Evolutionary conservation across 768 basidiomycete genomes (phyloP).

Genomic region (Xerocomellus amylosporus): DNA sequence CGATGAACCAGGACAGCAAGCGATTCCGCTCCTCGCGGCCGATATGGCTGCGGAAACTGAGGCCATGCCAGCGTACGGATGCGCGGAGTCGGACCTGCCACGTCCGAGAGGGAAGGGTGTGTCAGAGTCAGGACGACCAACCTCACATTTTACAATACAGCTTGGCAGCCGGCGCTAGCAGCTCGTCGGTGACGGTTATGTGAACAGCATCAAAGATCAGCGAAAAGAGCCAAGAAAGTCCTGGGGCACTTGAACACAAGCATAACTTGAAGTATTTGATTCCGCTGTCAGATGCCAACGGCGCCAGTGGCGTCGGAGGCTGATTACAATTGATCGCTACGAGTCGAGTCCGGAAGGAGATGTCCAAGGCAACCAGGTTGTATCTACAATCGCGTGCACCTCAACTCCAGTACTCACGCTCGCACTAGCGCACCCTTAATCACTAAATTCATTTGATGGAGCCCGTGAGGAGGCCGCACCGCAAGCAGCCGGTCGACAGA

Average conservation of each 20-base stretch:
- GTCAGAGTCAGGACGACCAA: slow-evolving; percentile 1
- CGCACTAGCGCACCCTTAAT: slow-evolving; percentile 10
- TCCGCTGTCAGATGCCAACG: slow-evolving; percentile 30
- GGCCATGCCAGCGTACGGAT: slow-evolving; percentile 1
- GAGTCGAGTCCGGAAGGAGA: not conserved
- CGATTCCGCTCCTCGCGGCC: slow-evolving; percentile 29
- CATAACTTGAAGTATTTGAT: slow-evolving; percentile 21
- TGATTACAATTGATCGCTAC: slow-evolving; percentile 18
- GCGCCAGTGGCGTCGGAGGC: slow-evolving; percentile 12
- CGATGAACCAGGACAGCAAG: slow-evolving; percentile 24
- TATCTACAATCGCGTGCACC: not conserved
- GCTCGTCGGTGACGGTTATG: slow-evolving; percentile 20
- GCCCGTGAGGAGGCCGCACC: slow-evolving; percentile 32
- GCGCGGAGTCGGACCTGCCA: slow-evolving; percentile 8
- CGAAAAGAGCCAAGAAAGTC: slow-evolving; percentile 9
- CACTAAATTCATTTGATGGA: slow-evolving; percentile 7
- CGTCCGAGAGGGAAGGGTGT: not conserved
- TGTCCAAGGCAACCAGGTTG: not conserved
- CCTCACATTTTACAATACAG: slow-evolving; percentile 24
- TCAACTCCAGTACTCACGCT: slow-evolving; percentile 1
- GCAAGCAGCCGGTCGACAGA: slow-evolving; percentile 29
- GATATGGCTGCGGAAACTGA: slow-evolving; percentile 16
- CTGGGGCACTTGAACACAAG: slow-evolving; percentile 10
- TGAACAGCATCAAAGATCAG: slow-evolving; percentile 26
- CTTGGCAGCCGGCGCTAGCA: not conserved